Evolutionary conservation across 345 rosid genomes (phyloP), one percentile per base, ranked within the genome.

Genomic region (Hevea brasiliensis): DNA sequence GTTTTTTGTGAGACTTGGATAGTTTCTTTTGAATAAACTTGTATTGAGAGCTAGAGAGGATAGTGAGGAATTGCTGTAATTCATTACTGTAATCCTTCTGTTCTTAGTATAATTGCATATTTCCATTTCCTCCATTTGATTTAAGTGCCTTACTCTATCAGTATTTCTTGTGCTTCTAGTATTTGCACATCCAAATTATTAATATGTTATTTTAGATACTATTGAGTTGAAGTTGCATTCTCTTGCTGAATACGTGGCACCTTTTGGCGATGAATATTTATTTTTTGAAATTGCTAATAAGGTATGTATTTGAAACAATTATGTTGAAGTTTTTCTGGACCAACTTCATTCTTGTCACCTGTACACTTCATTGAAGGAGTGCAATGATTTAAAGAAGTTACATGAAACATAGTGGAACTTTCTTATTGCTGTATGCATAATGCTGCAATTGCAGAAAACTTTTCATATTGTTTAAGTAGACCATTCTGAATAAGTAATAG

Each of bases 231-330:
- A 61, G 61, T 53, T 74, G 60, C 56, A 59, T 74, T n/a, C 62
- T 75, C 26, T 72, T 85, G 88, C 85, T 92, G 99, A 97, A 89
- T 95, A 77, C 98, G 92, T 92, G 98, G 98, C 99, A 69, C 99
- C 99, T 80, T 95, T 95, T 72, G 91, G 94, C 6, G 99, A 95
- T 84, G 99, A 95, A 72, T 95, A 88, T 76, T 84, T 95, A n/a
- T 95, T 84, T 81, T 79, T 87, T 84, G 99, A 95, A 89, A 89
- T 95, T 85, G 99, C 99, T 54, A 95, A 89, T 88, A 95, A 92
- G 99, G 99, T 95, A 84, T 79, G 79, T 44, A 63, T 65, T 57
- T 40, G 71, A 53, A 62, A 60, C 18, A 37, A 32, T 64, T 41
- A 18, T 68, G 60, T 57, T 76, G 44, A 48, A 13, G 37, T 42